Evolutionary conservation across 305 asterid genomes (phyloP).

Genomic region (Fraxinus latifolia): DNA sequence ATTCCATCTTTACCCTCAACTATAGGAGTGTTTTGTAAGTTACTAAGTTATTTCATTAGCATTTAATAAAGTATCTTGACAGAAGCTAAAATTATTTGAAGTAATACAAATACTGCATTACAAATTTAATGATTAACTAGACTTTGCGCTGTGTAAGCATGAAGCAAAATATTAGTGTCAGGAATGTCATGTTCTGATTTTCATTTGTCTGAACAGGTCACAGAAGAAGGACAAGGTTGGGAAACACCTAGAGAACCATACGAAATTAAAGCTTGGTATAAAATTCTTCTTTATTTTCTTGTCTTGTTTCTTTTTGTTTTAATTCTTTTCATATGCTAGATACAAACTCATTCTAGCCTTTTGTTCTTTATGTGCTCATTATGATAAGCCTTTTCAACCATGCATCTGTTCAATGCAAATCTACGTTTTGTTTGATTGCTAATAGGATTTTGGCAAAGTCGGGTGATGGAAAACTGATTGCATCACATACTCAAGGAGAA

Average conservation of each 20-base stretch:
- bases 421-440: constrained; percentile 19
- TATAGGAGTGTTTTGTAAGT: not conserved
- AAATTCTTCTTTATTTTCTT: constrained; percentile 8
- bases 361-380: not conserved
- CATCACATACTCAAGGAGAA: constrained; percentile 56
- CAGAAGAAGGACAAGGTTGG: constrained; percentile 88
- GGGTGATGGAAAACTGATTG: constrained; percentile 65
- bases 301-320: not conserved
- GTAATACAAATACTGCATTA: not conserved
- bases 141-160: not conserved
- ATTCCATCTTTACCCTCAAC: not conserved
- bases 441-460: constrained; percentile 81
- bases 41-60: not conserved
- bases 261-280: constrained; percentile 87
- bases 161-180: not conserved
- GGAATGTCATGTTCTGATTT: constrained; percentile 15
- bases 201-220: constrained; percentile 54
- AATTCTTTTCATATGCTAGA: not conserved
- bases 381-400: not conserved
- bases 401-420: not conserved
- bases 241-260: constrained; percentile 94
- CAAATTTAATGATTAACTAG: not conserved
- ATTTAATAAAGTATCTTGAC: not conserved
- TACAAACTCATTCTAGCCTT: not conserved
- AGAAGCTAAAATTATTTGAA: not conserved